Evolutionary conservation across 495 filamentous ascomycete species (phyloP), one percentile per base, ranked within the genome.

Genomic region (Choiromyces venosus): DNA sequence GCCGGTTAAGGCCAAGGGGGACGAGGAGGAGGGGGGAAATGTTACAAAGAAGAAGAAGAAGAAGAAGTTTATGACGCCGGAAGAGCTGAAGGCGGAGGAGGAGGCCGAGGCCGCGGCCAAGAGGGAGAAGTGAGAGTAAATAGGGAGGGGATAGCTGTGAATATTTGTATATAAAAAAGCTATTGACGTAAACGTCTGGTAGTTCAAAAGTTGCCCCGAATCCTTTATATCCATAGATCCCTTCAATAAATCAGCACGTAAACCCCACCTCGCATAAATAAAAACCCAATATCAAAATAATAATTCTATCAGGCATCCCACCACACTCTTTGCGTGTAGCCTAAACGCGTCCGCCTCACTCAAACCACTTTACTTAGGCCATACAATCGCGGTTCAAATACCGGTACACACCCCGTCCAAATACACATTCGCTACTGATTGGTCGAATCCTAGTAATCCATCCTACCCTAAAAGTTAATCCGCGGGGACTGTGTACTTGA

Each of bases 1-100:
- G 12, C 68, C 38, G 2, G 78, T 69, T 33, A 77, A 77, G 42
- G 14, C 19, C 42, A 25, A 14, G 10, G 56, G 2, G 39, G 52
- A 52, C 14, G 75, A 56, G 36, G 7, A 25, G 40, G 42, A 66
- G 29, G 65, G 65, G 42, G 56, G 21, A 2, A 19, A 37, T 18
- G 65, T 18, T 21, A 16, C 36, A 36, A 38, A n/a, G 44, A 21
- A 66, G 37, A 61, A 67, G 18, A 61, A 44, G 35, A 39, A 70
- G n/a, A 36, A 29, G 68, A 67, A 37, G 38, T 42, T 69, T 39
- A 72, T 70, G 66, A 39, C 44, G 37, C 14, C 9, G 19, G 52
- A 56, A 64, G 68, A 44, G 35, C 19, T 36, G 33, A 35, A 74
- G 42, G 46, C 36, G 36, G 37, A 29, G 14, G 73, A 64, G 44